Evolutionary conservation across 1,284 basidiomycete species (phyloP).

Genomic region (Crocinoboletus sp.): DNA sequence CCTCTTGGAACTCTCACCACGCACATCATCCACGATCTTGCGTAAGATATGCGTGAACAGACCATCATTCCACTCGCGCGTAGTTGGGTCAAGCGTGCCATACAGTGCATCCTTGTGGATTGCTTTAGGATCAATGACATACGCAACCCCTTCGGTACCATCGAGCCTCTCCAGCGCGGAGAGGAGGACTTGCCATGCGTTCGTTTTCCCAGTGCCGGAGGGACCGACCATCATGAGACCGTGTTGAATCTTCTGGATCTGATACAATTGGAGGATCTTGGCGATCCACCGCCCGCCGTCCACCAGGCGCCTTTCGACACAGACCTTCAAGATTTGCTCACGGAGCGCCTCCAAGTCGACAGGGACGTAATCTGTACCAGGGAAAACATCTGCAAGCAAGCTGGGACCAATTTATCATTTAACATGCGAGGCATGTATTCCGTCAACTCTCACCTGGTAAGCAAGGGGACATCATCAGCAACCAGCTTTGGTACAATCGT

Average conservation of each 20-base stretch:
- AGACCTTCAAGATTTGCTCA: conserved; percentile 84
- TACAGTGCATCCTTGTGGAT: conserved; percentile 99
- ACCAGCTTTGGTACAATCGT: conserved; percentile 99
- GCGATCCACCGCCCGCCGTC: conserved; percentile 88
- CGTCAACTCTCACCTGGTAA: conserved; percentile 66
- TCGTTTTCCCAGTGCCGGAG: conserved; percentile 96
- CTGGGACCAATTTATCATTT: conserved; percentile 38
- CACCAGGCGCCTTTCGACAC: conserved; percentile 81
- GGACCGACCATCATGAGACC: conserved; percentile 99
- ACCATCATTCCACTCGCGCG: conserved; percentile 99
- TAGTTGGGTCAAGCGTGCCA: conserved; percentile 95
- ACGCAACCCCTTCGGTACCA: conserved; percentile 88
- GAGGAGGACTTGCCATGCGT: conserved; percentile 94
- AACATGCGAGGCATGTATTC: conserved; percentile 1
- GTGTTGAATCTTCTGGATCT: conserved; percentile 99
- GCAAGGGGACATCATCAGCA: conserved; percentile 92
- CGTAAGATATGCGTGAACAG: conserved; percentile 97
- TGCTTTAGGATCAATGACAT: conserved; percentile 99
- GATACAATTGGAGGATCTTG: conserved; percentile 97
- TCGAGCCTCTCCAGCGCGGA: conserved; percentile 90
- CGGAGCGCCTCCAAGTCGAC: conserved; percentile 86
- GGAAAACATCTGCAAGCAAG: conserved; percentile 96
- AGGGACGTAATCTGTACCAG: conserved; percentile 88
- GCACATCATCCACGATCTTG: conserved; percentile 98
- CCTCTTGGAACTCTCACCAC: conserved; percentile 93